phyloP scores from a whole-genome alignment of 352 stramenopile species.

The Globisporangium paroecandrum region DNA sequence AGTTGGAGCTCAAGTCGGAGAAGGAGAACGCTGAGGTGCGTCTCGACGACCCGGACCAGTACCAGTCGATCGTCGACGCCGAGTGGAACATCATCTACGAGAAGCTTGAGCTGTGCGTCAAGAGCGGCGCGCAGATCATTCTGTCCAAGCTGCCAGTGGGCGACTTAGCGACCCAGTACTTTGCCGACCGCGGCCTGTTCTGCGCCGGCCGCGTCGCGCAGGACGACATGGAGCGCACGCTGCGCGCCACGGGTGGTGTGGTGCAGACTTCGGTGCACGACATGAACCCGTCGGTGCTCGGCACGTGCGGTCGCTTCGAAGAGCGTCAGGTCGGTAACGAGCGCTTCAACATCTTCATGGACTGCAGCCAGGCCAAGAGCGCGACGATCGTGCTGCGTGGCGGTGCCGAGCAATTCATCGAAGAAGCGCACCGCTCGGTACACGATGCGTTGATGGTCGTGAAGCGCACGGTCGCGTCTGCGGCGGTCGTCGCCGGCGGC shows the following conservation, averaged over 20 bases:
- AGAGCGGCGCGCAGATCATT: conserved; percentile 96
- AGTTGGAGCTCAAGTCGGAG: conserved; percentile 99
- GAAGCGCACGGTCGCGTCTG: conserved; percentile 93
- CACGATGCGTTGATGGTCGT: conserved; percentile 99
- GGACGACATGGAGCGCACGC: conserved; percentile 96
- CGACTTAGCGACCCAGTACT: conserved; percentile 99
- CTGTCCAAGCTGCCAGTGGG: conserved; percentile 95
- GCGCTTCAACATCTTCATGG: conserved; percentile 98
- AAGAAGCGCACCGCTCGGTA: conserved; percentile 96
- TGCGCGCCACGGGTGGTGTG: conserved; percentile 92
- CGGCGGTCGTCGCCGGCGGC: conserved; percentile 88
- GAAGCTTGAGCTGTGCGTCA: conserved; percentile 92
- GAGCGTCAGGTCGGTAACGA: conserved; percentile 97
- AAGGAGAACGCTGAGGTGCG: conserved; percentile 99
- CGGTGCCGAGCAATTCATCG: conserved; percentile 98
- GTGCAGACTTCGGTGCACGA: conserved; percentile 94
- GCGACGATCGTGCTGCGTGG: conserved; percentile 97
- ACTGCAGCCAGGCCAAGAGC: conserved; percentile 93
- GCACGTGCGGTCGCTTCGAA: conserved; percentile 95
- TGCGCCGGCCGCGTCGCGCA: conserved; percentile 96
- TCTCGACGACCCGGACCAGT: conserved; percentile 96
- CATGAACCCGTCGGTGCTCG: conserved; percentile 89
- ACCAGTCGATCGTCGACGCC: conserved; percentile 99
- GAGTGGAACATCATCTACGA: conserved; percentile 99
- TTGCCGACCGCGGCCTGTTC: conserved; percentile 97